Evolutionary conservation across 2,329 filamentous ascomycete genomes (phyloP).

Genomic region (Penicillium carneum): DNA sequence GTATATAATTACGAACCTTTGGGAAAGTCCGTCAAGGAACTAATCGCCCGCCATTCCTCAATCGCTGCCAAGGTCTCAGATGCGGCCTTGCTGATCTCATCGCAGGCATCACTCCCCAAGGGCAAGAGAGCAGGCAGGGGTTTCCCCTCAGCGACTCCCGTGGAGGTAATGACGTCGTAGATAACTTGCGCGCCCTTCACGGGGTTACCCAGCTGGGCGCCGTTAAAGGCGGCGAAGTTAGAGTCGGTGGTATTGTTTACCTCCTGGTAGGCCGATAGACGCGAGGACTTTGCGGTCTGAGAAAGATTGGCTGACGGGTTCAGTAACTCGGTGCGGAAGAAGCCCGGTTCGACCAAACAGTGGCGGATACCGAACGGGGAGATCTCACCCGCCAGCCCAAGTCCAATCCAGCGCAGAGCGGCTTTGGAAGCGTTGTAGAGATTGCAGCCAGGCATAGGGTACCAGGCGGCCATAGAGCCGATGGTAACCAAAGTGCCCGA

Average conservation of each 20-base stretch:
- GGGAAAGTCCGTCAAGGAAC: no score
- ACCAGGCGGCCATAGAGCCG: constrained; percentile 45
- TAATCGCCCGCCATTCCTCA: no score
- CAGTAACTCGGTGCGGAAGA: constrained; percentile 30
- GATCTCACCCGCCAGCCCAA: constrained; percentile 41
- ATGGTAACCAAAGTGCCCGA: constrained; percentile 49
- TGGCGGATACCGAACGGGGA: constrained; percentile 44
- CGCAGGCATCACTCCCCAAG: no score
- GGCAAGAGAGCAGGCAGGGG: no score
- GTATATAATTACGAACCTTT: no score
- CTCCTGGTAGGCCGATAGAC: constrained; percentile 37
- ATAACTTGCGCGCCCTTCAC: constrained; percentile 43
- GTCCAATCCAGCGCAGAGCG: constrained; percentile 16
- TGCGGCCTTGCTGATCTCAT: no score
- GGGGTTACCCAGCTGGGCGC: constrained; percentile 40
- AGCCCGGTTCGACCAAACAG: constrained; percentile 49
- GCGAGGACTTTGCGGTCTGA: constrained; percentile 6
- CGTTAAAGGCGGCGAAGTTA: constrained; percentile 33
- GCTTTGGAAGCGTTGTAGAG: constrained; percentile 50
- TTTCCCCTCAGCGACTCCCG: no score
- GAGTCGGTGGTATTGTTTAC: constrained; percentile 30
- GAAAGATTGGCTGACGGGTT: not conserved
- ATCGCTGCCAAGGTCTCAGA: no score
- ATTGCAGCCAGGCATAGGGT: constrained; percentile 34
- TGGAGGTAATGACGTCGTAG: constrained; percentile 41